Base-by-base conservation (phyloP, 1,139 yeast species). In the Zhuliangozyma blackwelliae region DNA sequence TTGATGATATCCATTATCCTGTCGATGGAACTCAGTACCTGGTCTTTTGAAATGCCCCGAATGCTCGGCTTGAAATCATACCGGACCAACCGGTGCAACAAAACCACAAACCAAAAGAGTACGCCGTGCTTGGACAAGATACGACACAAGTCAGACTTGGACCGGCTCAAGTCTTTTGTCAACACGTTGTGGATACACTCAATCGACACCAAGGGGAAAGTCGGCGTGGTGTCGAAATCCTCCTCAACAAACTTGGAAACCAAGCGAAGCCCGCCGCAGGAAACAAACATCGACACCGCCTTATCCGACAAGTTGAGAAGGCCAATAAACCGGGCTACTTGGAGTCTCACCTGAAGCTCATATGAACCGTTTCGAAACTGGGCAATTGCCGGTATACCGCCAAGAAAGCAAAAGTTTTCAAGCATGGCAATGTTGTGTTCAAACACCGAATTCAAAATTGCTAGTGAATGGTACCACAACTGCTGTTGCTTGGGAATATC, bases 181-280 rank as follows among this genome's bases (percentile, higher is more conserved):
- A 77, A 57, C 10, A 75, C 64, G 28, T 59, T 59, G 52, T 72
- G 64, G 28, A 76, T 62, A 27, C 75, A 65, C 34, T 70, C 69
- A 23, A 77, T 62, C 1, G 80, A 68, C 28, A 70, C 68, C 27
- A 64, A 44, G 0, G 79, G 75, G 43, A 77, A 66, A 9, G 63
- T 65, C 0, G 75, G 74, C 5, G 67, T 60, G 5, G 57, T 40
- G 34, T 66, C 72, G 40, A 67, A 71, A 44, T 77, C 82, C 45
- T 76, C 84, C 45, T 76, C 79, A 4, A 78, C 64, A 42, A 79
- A 66, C 40, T 70, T 70, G 4, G 77, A 57, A 27, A 76, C 54
- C n/a, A 71, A 63, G 35, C 68, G 61, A 19, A 79, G 55, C 0
- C 84, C 83, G 9, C 84, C 84, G 47, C 78, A 66, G 3, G 79